Conservation (phyloP, 2,329 filamentous ascomycete species). For the Diplocarpon rosae region DNA sequence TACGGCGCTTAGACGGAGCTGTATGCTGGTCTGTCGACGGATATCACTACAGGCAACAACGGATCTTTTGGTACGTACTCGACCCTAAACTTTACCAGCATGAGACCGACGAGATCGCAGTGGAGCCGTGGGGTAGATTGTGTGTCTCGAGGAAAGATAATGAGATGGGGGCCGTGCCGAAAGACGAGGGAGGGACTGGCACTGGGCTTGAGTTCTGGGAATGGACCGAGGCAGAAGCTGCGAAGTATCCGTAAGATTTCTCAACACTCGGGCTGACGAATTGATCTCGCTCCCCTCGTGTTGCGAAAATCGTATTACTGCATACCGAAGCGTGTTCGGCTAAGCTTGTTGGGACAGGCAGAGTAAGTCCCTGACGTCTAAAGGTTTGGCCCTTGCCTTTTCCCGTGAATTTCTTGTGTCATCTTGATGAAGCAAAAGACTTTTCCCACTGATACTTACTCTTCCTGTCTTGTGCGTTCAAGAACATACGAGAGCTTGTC, state of each 20-base stretch:
- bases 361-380: too few relatives aligned
- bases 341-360: too few relatives aligned
- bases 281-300: too few relatives aligned
- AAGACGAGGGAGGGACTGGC: conserved; percentile 30
- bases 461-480: too few relatives aligned
- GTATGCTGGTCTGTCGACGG: conserved; percentile 11
- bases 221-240: conserved; percentile 32
- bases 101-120: conserved; percentile 7
- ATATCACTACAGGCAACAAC: conserved; percentile 8
- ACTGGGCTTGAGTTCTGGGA: conserved; percentile 32
- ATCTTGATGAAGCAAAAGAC: too few relatives aligned
- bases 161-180: conserved; percentile 22
- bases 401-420: too few relatives aligned
- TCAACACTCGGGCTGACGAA: not conserved
- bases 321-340: too few relatives aligned
- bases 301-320: too few relatives aligned
- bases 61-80: conserved; percentile 11
- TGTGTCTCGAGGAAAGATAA: conserved; percentile 27
- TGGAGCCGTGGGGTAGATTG: conserved; percentile 37
- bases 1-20: conserved; percentile 13
- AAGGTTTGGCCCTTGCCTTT: too few relatives aligned
- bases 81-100: not conserved
- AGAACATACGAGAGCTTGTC: too few relatives aligned
- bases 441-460: too few relatives aligned
- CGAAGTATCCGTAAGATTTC: conserved; percentile 19